Conservation (phyloP, 345 rosid species). For the Balakata baccata region DNA sequence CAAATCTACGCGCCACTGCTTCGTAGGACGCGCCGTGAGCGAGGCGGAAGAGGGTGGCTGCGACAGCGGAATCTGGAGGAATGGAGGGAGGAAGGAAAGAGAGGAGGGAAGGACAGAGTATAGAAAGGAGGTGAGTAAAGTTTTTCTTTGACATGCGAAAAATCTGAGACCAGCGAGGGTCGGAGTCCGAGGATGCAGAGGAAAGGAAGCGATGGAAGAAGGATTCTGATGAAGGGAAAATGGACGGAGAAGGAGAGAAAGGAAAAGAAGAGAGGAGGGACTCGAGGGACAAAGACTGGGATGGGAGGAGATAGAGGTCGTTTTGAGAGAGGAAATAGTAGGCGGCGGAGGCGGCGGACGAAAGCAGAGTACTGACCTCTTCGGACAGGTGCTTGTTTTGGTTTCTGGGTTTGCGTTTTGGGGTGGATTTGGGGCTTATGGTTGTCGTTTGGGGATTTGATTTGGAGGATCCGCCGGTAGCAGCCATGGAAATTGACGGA, state of each 20-base stretch:
- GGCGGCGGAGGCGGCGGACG: constrained; percentile 46
- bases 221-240: constrained; percentile 12
- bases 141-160: constrained; percentile 58
- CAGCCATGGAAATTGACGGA: constrained; percentile 14
- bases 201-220: constrained; percentile 50
- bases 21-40: constrained; percentile 62
- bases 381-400: constrained; percentile 17
- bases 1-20: constrained; percentile 44
- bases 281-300: constrained; percentile 40
- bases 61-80: constrained; percentile 47
- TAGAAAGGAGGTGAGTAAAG: constrained; percentile 45
- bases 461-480: constrained; percentile 12
- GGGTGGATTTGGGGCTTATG: not conserved
- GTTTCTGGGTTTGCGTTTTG: constrained; percentile 9
- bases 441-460: not conserved
- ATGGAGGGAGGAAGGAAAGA: constrained; percentile 36
- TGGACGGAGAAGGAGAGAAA: constrained; percentile 21
- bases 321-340: constrained; percentile 43
- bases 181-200: constrained; percentile 33
- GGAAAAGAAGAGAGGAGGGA: constrained; percentile 37
- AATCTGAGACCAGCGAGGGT: constrained; percentile 54
- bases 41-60: constrained; percentile 67
- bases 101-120: constrained; percentile 40
- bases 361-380: constrained; percentile 24
- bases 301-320: constrained; percentile 46